Conservation (phyloP, 345 rosid genomes). For the Rhodamnia rubescens region DNA sequence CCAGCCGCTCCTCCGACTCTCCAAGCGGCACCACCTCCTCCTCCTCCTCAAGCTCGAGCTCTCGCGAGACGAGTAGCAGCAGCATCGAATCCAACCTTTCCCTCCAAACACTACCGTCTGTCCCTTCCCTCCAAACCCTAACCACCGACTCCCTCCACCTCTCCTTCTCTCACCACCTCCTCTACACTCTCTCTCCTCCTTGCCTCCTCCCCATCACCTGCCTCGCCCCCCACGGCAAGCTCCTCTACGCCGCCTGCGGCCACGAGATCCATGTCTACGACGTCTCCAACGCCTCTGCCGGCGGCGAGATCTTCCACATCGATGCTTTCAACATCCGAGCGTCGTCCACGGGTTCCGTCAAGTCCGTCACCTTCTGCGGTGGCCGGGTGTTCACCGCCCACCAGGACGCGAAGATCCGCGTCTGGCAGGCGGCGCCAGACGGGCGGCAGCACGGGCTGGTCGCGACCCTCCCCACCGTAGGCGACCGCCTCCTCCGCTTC, state of each 20-base stretch:
- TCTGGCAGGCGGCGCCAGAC: slow-evolving; percentile 44
- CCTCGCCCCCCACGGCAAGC: slow-evolving; percentile 42
- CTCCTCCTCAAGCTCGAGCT: slow-evolving; percentile 10
- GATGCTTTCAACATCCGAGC: slow-evolving; percentile 33
- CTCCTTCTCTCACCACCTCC: slow-evolving; percentile 25
- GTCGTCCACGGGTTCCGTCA: slow-evolving; percentile 59
- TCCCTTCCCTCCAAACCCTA: slow-evolving; percentile 58
- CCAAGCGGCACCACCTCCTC: background rate
- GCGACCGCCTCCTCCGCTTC: slow-evolving; percentile 70
- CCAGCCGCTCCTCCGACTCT: background rate
- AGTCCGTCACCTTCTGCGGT: slow-evolving; percentile 42
- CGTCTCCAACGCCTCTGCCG: slow-evolving; percentile 17
- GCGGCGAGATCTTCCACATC: slow-evolving; percentile 23
- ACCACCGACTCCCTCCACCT: slow-evolving; percentile 23
- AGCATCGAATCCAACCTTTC: slow-evolving; percentile 64
- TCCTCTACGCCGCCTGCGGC: slow-evolving; percentile 52
- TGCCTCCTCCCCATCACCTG: slow-evolving; percentile 41
- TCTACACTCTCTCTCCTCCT: slow-evolving; percentile 27
- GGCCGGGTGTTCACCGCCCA: slow-evolving; percentile 60
- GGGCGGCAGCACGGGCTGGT: slow-evolving; percentile 36
- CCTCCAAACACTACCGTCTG: slow-evolving; percentile 67
- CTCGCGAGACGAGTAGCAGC: slow-evolving; percentile 14
- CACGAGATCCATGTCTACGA: slow-evolving; percentile 68
- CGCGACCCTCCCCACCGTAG: slow-evolving; percentile 57
- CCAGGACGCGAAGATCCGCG: slow-evolving; percentile 81